A percentile compares a stretch with the other conserved stretches of the same genome.
Evolutionary conservation across 768 basidiomycete genomes (phyloP).

Genomic region (Dioszegia crocea): DNA sequence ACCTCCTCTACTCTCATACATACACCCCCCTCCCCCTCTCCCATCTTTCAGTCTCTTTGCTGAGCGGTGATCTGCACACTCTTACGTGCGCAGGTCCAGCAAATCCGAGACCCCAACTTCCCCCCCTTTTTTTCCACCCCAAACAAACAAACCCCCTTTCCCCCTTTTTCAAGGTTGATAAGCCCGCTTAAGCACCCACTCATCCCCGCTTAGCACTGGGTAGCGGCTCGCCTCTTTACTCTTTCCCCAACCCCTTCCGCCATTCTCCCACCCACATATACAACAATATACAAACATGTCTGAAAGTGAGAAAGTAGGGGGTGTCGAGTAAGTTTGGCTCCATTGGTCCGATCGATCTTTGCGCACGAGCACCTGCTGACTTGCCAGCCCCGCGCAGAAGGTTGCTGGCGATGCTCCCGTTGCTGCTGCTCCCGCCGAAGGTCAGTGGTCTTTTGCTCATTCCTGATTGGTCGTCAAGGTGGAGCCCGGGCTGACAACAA

Average conservation of each 20-base stretch:
- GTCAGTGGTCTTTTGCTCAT: background rate
- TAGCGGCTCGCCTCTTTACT: slow-evolving; percentile 8
- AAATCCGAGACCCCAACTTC: slow-evolving; percentile 11
- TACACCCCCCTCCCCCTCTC: background rate
- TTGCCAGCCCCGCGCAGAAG: background rate
- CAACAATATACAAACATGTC: slow-evolving; percentile 7
- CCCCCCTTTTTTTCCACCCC: background rate
- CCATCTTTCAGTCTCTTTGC: slow-evolving; percentile 6
- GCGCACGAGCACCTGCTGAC: background rate
- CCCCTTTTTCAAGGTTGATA: background rate
- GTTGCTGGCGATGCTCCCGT: slow-evolving; percentile 8
- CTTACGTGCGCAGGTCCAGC: slow-evolving; percentile 10
- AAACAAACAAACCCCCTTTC: slow-evolving; percentile 9
- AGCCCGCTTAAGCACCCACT: background rate
- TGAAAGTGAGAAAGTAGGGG: slow-evolving; percentile 11
- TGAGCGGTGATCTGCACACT: slow-evolving; percentile 12
- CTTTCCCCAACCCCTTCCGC: background rate
- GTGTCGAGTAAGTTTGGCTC: background rate
- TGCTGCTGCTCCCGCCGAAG: background rate
- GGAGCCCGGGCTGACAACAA: background rate
- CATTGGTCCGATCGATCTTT: no score
- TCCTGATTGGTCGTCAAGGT: background rate
- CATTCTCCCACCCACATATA: background rate
- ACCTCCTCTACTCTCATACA: background rate
- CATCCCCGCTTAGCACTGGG: background rate